Evolutionary conservation across 1,284 basidiomycete genomes (phyloP), one percentile per base, ranked within the genome.

Genomic region (Cryptococcus sp.): DNA sequence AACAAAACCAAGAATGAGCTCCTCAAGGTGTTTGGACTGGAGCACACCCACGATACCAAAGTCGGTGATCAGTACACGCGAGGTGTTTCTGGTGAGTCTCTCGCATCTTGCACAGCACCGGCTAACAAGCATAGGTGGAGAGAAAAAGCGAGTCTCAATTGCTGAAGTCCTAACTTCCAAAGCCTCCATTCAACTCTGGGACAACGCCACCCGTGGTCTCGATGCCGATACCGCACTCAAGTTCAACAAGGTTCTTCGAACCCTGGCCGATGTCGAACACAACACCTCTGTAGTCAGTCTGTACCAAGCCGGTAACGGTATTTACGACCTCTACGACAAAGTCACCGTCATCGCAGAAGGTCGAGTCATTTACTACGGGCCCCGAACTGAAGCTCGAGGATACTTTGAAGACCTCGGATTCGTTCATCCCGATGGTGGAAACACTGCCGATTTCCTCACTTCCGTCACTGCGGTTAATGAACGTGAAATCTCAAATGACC

Each of bases 181-280:
- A 31, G 79, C 80, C 42, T 78, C 79, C 31, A 76, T 89, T 25
- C 80, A 79, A 40, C 77, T 80, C 13, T 89, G 87, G 86, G 87
- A 89, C 72, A 68, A 68, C 24, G 64, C 68, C 2, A 72, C 70
- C 2, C 56, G 69, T 25, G 69, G 91, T 55, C 80, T 96, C 40
- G 91, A 94, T 63, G 87, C 90, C 1, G 85, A 84, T 23, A 92
- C 88, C 23, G 89, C 91, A 0, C 78, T 92, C 34, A 86, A 88
- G 67, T 91, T 85, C 59, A 82, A 79, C 56, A 85, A 83, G 70
- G 80, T 82, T 53, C 74, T 93, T 57, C 81, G 89, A 19, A 77
- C 86, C 14, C 83, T 87, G 79, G 87, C 88, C 5, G 87, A 92
- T 66, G 74, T 91, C 18, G 77, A 85, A 9, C 82, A 83, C 5